These are phyloP conservation scores for Gastrodia elata DNA, from an alignment of 106 monocot species.

Conservation along the genomic window DNA sequence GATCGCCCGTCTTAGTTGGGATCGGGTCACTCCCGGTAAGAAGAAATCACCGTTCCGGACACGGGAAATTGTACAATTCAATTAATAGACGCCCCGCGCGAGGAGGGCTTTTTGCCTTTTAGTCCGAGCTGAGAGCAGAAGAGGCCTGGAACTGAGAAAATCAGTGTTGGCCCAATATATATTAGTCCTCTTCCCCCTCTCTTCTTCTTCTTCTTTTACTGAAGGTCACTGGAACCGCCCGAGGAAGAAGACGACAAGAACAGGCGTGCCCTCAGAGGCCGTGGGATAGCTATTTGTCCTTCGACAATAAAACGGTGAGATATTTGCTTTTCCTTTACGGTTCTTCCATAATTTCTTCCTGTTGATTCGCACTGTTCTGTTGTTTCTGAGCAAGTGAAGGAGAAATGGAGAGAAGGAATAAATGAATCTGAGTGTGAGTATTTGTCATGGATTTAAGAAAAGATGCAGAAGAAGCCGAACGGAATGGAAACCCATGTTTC, in stretches of 20 bases:
- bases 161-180: too few species aligned
- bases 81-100: constrained; percentile 3
- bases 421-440: neutral
- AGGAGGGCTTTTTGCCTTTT: neutral
- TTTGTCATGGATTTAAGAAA: neutral
- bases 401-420: neutral
- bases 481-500: neutral
- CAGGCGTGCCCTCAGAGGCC: neutral
- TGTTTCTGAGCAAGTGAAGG: neutral
- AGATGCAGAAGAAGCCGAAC: neutral
- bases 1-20: neutral
- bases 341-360: neutral
- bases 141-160: too few species aligned
- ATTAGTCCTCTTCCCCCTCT: neutral
- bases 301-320: neutral
- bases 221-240: neutral
- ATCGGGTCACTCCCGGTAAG: neutral
- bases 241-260: neutral
- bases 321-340: neutral
- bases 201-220: neutral
- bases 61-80: constrained; percentile 5
- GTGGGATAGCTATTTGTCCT: neutral
- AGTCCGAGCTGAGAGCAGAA: neutral
- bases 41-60: neutral
- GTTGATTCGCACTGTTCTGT: neutral